Conservation (phyloP, 163 green algal species). For the Scenedesmus sp. region DNA sequence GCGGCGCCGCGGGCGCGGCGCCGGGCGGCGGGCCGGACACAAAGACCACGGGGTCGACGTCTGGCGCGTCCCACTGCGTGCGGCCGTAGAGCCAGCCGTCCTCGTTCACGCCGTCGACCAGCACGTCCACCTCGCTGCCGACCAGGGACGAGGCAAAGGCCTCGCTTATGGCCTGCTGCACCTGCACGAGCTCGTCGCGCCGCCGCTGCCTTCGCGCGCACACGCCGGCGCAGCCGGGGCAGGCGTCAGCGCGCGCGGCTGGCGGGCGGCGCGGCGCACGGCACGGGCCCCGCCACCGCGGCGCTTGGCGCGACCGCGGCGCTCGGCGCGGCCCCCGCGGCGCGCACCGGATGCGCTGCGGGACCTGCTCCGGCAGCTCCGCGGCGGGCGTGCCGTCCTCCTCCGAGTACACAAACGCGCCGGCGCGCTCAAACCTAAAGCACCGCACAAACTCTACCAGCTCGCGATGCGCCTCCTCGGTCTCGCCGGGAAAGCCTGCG, state of each 20-base stretch:
- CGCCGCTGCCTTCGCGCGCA: conserved; percentile 67
- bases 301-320: no score
- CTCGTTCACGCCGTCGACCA: conserved; percentile 82
- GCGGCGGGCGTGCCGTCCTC: conserved; percentile 93
- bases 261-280: no score
- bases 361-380: conserved; percentile 67
- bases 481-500: conserved; percentile 83
- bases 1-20: neutral
- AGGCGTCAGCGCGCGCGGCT: no score
- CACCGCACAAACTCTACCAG: conserved; percentile 73
- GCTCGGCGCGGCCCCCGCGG: no score
- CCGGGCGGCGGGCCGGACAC: conserved; percentile 56
- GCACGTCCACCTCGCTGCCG: conserved; percentile 77
- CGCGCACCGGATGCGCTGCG: conserved; percentile 22
- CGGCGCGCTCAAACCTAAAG: conserved; percentile 86
- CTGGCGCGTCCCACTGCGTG: no score
- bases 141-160: conserved; percentile 73
- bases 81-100: conserved; percentile 83
- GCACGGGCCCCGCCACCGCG: no score
- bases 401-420: conserved; percentile 85
- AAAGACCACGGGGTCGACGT: conserved; percentile 88
- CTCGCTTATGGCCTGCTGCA: conserved; percentile 85
- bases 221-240: no score
- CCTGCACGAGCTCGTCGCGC: conserved; percentile 83
- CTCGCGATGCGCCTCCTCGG: conserved; percentile 78